phyloP scores from a whole-genome alignment of 371 early-diverging fungal genomes.

The Mortierella polycephala region DNA sequence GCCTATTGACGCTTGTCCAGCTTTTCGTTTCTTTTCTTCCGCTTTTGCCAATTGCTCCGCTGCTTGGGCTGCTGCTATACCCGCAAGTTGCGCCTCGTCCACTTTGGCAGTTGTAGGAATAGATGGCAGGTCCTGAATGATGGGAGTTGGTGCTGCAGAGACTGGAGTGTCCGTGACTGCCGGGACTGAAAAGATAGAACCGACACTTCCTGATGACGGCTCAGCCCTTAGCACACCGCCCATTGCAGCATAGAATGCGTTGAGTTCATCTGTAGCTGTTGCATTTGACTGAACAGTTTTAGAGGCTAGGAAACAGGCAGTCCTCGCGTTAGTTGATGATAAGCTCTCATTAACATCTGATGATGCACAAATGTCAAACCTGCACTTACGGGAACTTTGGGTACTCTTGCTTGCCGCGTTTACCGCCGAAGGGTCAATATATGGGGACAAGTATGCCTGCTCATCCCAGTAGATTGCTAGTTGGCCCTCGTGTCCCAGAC shows the following conservation, averaged over 20 bases:
- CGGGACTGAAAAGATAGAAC: constrained; percentile 32
- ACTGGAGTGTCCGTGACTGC: neutral
- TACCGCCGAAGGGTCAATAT: constrained; percentile 11
- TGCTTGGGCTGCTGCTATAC: constrained; percentile 51
- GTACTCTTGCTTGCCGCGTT: neutral
- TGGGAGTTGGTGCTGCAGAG: neutral
- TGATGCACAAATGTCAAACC: neutral
- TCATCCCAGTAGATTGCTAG: constrained; percentile 52
- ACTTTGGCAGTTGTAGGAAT: constrained; percentile 43
- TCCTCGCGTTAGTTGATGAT: neutral
- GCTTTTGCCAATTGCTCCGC: constrained; percentile 50
- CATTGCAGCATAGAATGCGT: constrained; percentile 41
- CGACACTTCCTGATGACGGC: neutral
- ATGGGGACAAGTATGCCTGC: constrained; percentile 43
- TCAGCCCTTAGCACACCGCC: constrained; percentile 33
- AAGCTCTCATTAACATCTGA: neutral
- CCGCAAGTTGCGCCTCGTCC: constrained; percentile 42
- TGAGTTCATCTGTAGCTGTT: constrained; percentile 28
- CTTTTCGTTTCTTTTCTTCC: constrained; percentile 47
- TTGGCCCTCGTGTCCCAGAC: constrained; percentile 20
- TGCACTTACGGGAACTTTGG: constrained; percentile 7
- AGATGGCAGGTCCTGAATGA: constrained; percentile 33
- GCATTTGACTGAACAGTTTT: constrained; percentile 1
- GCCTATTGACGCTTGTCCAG: constrained; percentile 26
- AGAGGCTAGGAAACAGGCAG: neutral